These are phyloP conservation scores for Simplicillium aogashimaense DNA, from an alignment of 2,329 filamentous ascomycete species.

Conservation along the genomic window DNA sequence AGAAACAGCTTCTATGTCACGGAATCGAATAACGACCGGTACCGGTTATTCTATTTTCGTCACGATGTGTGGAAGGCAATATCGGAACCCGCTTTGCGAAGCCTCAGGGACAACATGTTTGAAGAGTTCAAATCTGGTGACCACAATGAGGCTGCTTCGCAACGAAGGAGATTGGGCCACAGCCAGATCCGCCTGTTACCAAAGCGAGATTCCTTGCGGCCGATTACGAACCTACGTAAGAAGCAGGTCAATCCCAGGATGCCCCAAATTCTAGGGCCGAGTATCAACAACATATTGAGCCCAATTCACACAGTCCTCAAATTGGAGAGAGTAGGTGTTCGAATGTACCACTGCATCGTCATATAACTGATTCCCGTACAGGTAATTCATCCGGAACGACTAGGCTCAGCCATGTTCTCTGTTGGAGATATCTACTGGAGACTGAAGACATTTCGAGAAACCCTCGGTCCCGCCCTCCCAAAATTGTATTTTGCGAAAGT, in stretches of 20 bases:
- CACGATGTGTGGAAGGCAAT: conserved; percentile 83
- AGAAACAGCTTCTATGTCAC: conserved; percentile 89
- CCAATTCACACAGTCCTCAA: conserved; percentile 71
- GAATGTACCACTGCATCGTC: not conserved
- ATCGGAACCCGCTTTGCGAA: conserved; percentile 59
- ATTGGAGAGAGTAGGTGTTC: conserved; percentile 56
- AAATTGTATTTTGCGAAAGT: conserved; percentile 81
- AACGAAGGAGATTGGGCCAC: conserved; percentile 55
- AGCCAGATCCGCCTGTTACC: conserved; percentile 75
- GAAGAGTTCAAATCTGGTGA: conserved; percentile 58
- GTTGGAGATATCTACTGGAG: conserved; percentile 69
- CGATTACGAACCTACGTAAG: conserved; percentile 78
- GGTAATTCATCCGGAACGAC: conserved; percentile 38
- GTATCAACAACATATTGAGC: conserved; percentile 43
- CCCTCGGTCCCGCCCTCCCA: conserved; percentile 24
- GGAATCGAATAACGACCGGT: conserved; percentile 72
- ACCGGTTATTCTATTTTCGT: conserved; percentile 83
- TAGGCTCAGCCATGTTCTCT: conserved; percentile 77
- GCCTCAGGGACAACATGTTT: conserved; percentile 64
- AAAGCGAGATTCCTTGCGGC: conserved; percentile 65
- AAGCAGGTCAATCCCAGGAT: conserved; percentile 45
- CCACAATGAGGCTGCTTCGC: conserved; percentile 47
- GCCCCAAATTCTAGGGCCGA: conserved; percentile 48
- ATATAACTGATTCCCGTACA: conserved; percentile 12
- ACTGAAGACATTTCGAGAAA: conserved; percentile 58